Conservation (phyloP, 2,329 filamentous ascomycete genomes). For the Colletotrichum lindemuthianum region DNA sequence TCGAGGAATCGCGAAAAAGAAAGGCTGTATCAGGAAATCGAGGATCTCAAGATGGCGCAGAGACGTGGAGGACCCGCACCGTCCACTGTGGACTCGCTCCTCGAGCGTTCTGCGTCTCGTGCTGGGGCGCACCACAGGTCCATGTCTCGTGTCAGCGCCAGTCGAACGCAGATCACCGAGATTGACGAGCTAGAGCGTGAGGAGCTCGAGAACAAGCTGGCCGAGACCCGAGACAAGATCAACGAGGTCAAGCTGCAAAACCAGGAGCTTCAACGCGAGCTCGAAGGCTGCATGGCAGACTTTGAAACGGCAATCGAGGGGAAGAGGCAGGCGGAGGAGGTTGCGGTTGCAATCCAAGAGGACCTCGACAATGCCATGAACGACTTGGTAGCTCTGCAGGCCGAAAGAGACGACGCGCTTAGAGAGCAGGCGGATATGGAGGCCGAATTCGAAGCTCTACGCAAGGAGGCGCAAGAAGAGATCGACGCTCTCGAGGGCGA, state of each 20-base stretch:
- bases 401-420: conserved; percentile 87
- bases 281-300: conserved; percentile 82
- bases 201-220: conserved; percentile 84
- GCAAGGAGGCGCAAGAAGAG: conserved; percentile 72
- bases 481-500: conserved; percentile 76
- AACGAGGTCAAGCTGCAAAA: conserved; percentile 89
- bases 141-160: conserved; percentile 78
- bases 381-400: conserved; percentile 81
- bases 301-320: conserved; percentile 77
- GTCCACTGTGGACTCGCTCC: conserved; percentile 84
- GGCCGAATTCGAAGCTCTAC: conserved; percentile 68
- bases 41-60: conserved; percentile 91
- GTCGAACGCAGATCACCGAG: conserved; percentile 65
- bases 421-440: conserved; percentile 70
- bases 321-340: conserved; percentile 68
- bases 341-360: conserved; percentile 74
- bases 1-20: conserved; percentile 96
- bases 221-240: conserved; percentile 84
- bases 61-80: conserved; percentile 73
- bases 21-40: conserved; percentile 94
- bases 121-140: conserved; percentile 76
- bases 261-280: conserved; percentile 85
- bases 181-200: conserved; percentile 83
- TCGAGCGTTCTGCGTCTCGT: conserved; percentile 93
- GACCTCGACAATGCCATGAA: conserved; percentile 83